Percentiles rank a stretch among this genome's conserved stretches.
Evolutionary conservation across 1,284 basidiomycete genomes (phyloP).

Genomic region (Leccinum ponderosum): DNA sequence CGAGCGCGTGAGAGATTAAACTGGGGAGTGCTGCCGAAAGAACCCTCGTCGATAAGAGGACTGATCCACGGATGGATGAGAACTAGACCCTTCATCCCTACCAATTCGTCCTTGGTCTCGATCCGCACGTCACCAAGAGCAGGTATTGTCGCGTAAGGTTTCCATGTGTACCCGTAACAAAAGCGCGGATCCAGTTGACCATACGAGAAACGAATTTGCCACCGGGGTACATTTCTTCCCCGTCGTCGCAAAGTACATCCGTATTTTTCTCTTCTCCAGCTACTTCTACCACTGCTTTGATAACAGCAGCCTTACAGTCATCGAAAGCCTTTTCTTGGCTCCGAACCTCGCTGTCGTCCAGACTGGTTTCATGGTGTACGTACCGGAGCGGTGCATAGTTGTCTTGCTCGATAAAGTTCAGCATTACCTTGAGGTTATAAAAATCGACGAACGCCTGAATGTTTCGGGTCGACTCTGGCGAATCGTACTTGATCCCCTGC

Average conservation of each 20-base stretch:
- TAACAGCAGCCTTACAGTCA: slow-evolving; percentile 79
- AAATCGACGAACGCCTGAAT: slow-evolving; percentile 91
- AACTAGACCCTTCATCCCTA: neutral
- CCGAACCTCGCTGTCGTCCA: slow-evolving; percentile 46
- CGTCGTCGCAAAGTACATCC: slow-evolving; percentile 70
- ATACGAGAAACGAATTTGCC: slow-evolving; percentile 75
- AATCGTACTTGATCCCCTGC: slow-evolving; percentile 93
- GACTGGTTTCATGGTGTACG: slow-evolving; percentile 33
- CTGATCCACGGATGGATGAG: neutral
- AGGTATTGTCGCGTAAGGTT: slow-evolving; percentile 17
- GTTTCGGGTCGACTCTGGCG: slow-evolving; percentile 79
- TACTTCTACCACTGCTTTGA: slow-evolving; percentile 84
- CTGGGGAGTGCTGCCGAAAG: neutral
- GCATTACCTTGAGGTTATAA: slow-evolving; percentile 81
- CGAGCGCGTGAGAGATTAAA: neutral
- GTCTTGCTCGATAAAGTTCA: slow-evolving; percentile 73
- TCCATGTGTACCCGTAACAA: slow-evolving; percentile 34
- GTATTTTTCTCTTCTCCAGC: slow-evolving; percentile 81
- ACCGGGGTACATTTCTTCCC: slow-evolving; percentile 54
- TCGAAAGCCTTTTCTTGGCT: slow-evolving; percentile 72
- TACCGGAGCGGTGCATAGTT: slow-evolving; percentile 67
- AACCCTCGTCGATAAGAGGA: neutral
- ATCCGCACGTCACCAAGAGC: neutral
- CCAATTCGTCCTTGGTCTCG: neutral
- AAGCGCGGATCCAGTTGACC: slow-evolving; percentile 73